Evolutionary conservation across 2,329 filamentous ascomycete species (phyloP).

Genomic region (Juglanconis sp.): DNA sequence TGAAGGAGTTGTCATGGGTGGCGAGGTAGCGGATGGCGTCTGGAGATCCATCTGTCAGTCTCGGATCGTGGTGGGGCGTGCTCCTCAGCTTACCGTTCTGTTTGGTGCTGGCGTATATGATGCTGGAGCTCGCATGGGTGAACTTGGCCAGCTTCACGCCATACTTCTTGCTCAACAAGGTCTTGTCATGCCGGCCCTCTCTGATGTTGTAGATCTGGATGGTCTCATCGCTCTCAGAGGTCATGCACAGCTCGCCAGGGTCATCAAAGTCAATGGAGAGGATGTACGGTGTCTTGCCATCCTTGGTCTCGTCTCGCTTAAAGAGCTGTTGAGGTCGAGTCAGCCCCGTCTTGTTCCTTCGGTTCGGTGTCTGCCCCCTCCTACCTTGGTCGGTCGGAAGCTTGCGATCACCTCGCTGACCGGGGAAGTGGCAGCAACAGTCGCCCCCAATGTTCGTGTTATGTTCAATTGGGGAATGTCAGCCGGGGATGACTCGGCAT

Average conservation of each 20-base stretch:
- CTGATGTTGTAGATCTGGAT: slow-evolving; percentile 94
- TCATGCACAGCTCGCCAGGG: slow-evolving; percentile 86
- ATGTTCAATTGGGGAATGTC: slow-evolving; percentile 45
- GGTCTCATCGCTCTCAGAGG: slow-evolving; percentile 88
- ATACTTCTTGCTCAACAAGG: slow-evolving; percentile 92
- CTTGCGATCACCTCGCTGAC: slow-evolving; percentile 74
- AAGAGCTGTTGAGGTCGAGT: slow-evolving; percentile 46
- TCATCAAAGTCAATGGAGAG: slow-evolving; percentile 97
- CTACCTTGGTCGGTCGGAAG: slow-evolving; percentile 78
- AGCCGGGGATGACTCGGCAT: slow-evolving; percentile 40
- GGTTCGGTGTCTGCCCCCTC: slow-evolving; percentile 12
- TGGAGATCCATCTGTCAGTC: slow-evolving; percentile 26
- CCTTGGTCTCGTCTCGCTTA: slow-evolving; percentile 53
- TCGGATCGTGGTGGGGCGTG: too few relatives aligned
- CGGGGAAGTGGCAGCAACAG: slow-evolving; percentile 54
- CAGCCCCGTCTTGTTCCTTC: neutral
- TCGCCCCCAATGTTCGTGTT: slow-evolving; percentile 42
- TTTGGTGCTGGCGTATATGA: slow-evolving; percentile 95
- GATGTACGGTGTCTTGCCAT: slow-evolving; percentile 55
- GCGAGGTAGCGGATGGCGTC: slow-evolving; percentile 83
- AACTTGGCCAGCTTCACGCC: slow-evolving; percentile 92
- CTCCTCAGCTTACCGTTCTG: slow-evolving; percentile 65
- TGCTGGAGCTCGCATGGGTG: slow-evolving; percentile 84
- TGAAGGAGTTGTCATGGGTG: slow-evolving; percentile 93
- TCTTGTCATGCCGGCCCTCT: slow-evolving; percentile 85